Evolutionary conservation across 805 yeast genomes (phyloP).

Genomic region (Candida nonsorbophila): DNA sequence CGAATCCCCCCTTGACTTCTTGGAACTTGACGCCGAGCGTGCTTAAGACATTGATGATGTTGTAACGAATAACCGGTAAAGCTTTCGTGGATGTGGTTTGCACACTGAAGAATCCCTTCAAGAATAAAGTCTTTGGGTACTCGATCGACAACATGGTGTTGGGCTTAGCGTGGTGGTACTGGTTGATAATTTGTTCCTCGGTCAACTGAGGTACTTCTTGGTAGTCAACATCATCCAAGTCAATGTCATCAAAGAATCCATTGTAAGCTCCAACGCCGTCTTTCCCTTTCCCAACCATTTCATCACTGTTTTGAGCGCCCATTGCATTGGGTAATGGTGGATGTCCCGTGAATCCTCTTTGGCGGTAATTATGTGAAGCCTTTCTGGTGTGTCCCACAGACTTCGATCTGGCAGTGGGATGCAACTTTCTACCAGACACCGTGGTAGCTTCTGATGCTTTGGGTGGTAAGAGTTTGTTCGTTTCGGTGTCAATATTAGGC

Average conservation of each 20-base stretch:
- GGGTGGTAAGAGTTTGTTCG: conserved; percentile 14
- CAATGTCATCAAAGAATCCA: conserved; percentile 55
- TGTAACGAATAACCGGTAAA: conserved; percentile 79
- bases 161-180: conserved; percentile 51
- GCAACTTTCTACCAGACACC: conserved; percentile 34
- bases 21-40: conserved; percentile 74
- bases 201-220: conserved; percentile 30
- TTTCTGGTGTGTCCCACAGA: conserved; percentile 75
- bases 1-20: conserved; percentile 92
- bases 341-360: conserved; percentile 13
- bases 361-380: conserved; percentile 34
- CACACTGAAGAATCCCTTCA: conserved; percentile 90
- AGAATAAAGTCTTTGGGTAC: conserved; percentile 82
- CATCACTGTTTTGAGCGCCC: conserved; percentile 43
- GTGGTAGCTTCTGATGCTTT: conserved; percentile 5
- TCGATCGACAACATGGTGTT: conserved; percentile 92
- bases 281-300: conserved; percentile 15
- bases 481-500: conserved; percentile 31
- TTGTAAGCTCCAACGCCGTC: conserved; percentile 23
- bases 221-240: conserved; percentile 25
- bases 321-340: conserved; percentile 43
- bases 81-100: conserved; percentile 94
- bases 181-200: conserved; percentile 37
- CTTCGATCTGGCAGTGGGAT: conserved; percentile 85
- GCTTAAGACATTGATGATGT: conserved; percentile 70